These are phyloP conservation scores for Trichothecium roseum DNA, from an alignment of 2,329 filamentous ascomycete genomes.

Conservation along the genomic window DNA sequence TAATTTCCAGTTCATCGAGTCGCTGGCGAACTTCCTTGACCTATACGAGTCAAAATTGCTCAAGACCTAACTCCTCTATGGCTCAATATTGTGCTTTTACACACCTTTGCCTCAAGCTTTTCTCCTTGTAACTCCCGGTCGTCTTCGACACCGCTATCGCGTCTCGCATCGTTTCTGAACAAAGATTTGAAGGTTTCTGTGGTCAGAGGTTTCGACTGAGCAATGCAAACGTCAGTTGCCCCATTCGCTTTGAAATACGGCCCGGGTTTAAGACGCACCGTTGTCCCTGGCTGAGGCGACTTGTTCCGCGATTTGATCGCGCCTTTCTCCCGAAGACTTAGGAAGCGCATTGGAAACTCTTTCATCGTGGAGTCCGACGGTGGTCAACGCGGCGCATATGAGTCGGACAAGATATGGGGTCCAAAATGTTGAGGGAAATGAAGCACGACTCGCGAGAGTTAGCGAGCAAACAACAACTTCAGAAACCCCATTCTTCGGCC, in stretches of 20 bases:
- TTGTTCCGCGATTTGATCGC: slow-evolving; percentile 41
- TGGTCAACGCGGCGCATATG: too few relatives aligned
- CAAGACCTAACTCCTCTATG: background rate
- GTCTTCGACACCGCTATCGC: slow-evolving; percentile 20
- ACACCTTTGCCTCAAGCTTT: slow-evolving; percentile 12
- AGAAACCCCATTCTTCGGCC: too few relatives aligned
- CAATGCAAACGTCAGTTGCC: slow-evolving; percentile 7
- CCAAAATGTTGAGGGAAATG: slow-evolving; percentile 3
- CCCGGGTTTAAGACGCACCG: slow-evolving; percentile 23
- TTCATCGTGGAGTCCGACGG: slow-evolving; percentile 34
- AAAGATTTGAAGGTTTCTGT: slow-evolving; percentile 51
- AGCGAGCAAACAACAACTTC: too few relatives aligned
- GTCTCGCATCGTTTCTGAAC: slow-evolving; percentile 52
- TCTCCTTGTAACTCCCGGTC: slow-evolving; percentile 20
- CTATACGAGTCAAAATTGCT: slow-evolving; percentile 13
- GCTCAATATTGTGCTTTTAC: background rate
- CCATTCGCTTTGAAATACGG: slow-evolving; percentile 2
- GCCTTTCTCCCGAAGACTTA: slow-evolving; percentile 60
- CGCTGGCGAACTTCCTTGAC: slow-evolving; percentile 28
- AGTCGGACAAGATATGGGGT: too few relatives aligned
- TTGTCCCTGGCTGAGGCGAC: slow-evolving; percentile 42
- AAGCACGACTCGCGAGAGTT: too few relatives aligned
- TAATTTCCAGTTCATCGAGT: slow-evolving; percentile 32
- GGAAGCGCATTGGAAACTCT: slow-evolving; percentile 52
- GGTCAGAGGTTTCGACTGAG: slow-evolving; percentile 40